Base-by-base conservation (phyloP, 805 yeast genomes). In the Candida maesae region DNA sequence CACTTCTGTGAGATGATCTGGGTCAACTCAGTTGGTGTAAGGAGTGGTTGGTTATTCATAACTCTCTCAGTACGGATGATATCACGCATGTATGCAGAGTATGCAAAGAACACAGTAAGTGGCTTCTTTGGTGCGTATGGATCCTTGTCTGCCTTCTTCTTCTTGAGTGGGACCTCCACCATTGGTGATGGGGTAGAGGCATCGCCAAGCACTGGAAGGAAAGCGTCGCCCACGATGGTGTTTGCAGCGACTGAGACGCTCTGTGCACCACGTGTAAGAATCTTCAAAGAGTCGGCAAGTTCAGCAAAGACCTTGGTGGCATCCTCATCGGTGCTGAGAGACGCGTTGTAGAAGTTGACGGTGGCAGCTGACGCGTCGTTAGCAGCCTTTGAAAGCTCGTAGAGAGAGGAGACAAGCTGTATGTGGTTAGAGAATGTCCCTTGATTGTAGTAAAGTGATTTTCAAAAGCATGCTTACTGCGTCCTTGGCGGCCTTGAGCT, bases 91-190 rank as follows among this genome's bases (percentile, higher is more conserved):
- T 78, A 79, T 50, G 84, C 81, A 39, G 87, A 79, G 64, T 79
- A 91, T 31, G 80, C 74, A 63, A 91, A 85, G 68, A 80, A 90
- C 33, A 86, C 84, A 17, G 96, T 89, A 57, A 87, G 70, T 13
- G 99, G 98, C 58, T 89, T 89, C 72, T 86, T 88, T 45, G 99
- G 99, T 33, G 96, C 96, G 56, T 85, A 82, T 38, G 97, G 97
- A 64, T 91, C 98, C 53, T 75, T 78, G 65, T 77, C 81, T 42
- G 62, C 64, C 51, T 68, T 70, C 61, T 70, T 71, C 65, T 67
- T 70, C 47, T 61, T 51, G 29, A n/a, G 14, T 17, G 58, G 52
- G 20, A 45, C 42, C 17, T 24, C 49, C 19, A 34, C 40, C 15
- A 33, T 39, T 11, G 33, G 36, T 3, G 35, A 30, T 20, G 35